Conservation (phyloP, 2,329 filamentous ascomycete genomes). For the Epicoccum nigrum region DNA sequence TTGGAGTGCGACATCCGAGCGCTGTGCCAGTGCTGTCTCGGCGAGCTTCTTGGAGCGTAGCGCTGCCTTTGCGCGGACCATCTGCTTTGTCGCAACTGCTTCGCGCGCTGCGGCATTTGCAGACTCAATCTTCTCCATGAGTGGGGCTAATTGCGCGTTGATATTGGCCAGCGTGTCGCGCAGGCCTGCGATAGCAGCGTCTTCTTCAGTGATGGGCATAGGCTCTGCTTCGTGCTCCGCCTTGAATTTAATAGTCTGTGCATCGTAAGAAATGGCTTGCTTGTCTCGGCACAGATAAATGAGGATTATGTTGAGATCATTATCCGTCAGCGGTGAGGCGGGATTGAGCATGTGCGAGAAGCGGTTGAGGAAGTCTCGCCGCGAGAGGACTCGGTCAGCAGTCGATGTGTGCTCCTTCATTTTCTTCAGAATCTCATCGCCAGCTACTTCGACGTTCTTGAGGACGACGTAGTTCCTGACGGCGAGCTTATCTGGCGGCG, state of each 20-base stretch:
- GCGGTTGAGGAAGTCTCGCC: constrained; percentile 41
- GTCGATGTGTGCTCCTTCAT: constrained; percentile 43
- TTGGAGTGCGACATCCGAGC: constrained; percentile 76
- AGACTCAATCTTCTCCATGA: constrained; percentile 61
- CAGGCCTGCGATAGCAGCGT: constrained; percentile 80
- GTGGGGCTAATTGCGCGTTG: constrained; percentile 67
- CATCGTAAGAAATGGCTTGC: constrained; percentile 76
- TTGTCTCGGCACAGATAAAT: constrained; percentile 60
- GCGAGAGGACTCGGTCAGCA: constrained; percentile 45
- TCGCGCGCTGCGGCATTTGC: constrained; percentile 66
- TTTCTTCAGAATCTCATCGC: constrained; percentile 49
- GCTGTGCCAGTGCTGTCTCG: constrained; percentile 73
- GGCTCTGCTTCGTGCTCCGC: constrained; percentile 44
- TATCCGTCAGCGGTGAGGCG: constrained; percentile 35
- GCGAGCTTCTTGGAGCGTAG: constrained; percentile 83
- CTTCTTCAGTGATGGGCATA: constrained; percentile 73
- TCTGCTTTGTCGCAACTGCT: constrained; percentile 75
- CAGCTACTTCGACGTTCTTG: constrained; percentile 65
- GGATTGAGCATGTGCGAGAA: constrained; percentile 40
- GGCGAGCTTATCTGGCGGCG: constrained; percentile 62
- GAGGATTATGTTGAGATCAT: constrained; percentile 79
- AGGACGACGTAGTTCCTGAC: constrained; percentile 70
- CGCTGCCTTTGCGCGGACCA: constrained; percentile 74
- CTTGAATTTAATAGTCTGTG: constrained; percentile 79
- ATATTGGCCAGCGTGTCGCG: constrained; percentile 74